A percentile compares a stretch with the other conserved stretches of the same genome.
phyloP scores from a whole-genome alignment of 495 filamentous ascomycete species.

The Penicillium verhagenii region DNA sequence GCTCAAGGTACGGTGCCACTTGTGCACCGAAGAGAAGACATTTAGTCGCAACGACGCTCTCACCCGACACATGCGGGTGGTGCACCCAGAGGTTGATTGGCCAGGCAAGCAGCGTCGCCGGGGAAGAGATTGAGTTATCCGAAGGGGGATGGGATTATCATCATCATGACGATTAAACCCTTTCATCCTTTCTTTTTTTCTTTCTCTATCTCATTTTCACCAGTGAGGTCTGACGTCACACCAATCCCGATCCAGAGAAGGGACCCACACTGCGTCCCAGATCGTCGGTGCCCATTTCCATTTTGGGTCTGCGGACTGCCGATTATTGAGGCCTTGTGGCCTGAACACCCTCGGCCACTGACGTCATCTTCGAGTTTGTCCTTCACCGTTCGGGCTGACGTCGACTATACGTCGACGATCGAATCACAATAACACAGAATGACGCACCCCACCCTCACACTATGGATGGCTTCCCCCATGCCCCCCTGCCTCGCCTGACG shows the following conservation, averaged over 20 bases:
- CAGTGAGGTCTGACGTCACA: slow-evolving; percentile 19
- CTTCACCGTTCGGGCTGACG: slow-evolving; percentile 13
- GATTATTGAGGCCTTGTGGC: slow-evolving; percentile 16
- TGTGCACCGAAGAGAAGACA: slow-evolving; percentile 97
- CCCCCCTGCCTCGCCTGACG: slow-evolving; percentile 18
- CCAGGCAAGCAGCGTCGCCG: slow-evolving; percentile 60
- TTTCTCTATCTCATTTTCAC: neutral
- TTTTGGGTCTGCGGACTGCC: slow-evolving; percentile 10
- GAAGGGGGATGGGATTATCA: slow-evolving; percentile 16
- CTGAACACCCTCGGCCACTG: slow-evolving; percentile 15
- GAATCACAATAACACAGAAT: slow-evolving; percentile 11
- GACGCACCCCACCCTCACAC: slow-evolving; percentile 15
- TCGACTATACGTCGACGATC: slow-evolving; percentile 23
- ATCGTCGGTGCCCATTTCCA: slow-evolving; percentile 19
- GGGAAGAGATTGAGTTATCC: slow-evolving; percentile 33
- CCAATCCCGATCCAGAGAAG: slow-evolving; percentile 6
- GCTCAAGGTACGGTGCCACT: slow-evolving; percentile 90
- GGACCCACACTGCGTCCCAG: slow-evolving; percentile 8
- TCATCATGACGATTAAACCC: slow-evolving; percentile 25
- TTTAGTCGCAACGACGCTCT: slow-evolving; percentile 91
- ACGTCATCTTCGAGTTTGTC: slow-evolving; percentile 14
- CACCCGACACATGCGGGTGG: slow-evolving; percentile 88
- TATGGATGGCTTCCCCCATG: neutral
- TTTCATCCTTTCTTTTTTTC: neutral
- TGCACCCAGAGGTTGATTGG: slow-evolving; percentile 82